Percentiles rank a stretch among this genome's conserved stretches.
phyloP scores from a whole-genome alignment of 768 basidiomycete genomes.

The Leccinum longicurvipes region DNA sequence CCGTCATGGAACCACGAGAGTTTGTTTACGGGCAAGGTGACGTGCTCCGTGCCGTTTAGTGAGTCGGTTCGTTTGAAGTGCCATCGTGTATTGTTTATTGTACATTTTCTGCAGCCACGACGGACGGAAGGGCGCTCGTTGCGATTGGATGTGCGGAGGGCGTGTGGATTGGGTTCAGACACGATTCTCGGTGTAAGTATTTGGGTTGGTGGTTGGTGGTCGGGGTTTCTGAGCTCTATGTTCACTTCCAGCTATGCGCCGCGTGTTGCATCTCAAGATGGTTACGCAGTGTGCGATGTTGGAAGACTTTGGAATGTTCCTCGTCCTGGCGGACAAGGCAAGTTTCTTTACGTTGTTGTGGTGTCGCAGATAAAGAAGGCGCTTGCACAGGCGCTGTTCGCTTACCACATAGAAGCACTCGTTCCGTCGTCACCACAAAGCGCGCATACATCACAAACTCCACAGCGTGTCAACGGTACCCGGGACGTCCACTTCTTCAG shows the following conservation, averaged over 20 bases:
- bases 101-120: slow-evolving; percentile 51
- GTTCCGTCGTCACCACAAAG: slow-evolving; percentile 81
- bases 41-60: slow-evolving; percentile 94
- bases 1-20: slow-evolving; percentile 69
- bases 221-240: slow-evolving; percentile 5
- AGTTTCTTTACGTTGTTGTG: background rate
- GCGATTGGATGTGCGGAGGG: slow-evolving; percentile 95
- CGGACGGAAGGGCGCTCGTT: slow-evolving; percentile 81
- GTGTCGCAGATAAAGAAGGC: background rate
- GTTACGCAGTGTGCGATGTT: slow-evolving; percentile 96
- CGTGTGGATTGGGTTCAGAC: slow-evolving; percentile 91
- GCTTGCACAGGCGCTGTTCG: slow-evolving; percentile 67
- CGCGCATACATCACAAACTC: slow-evolving; percentile 67
- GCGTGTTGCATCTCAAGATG: slow-evolving; percentile 89
- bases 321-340: slow-evolving; percentile 92
- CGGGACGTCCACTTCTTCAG: slow-evolving; percentile 96
- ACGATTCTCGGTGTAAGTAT: slow-evolving; percentile 73
- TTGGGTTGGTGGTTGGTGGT: background rate
- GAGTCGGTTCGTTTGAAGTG: slow-evolving; percentile 13
- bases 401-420: slow-evolving; percentile 94
- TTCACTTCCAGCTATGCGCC: slow-evolving; percentile 67
- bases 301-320: slow-evolving; percentile 94
- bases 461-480: slow-evolving; percentile 86
- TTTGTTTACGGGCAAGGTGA: slow-evolving; percentile 79
- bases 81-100: slow-evolving; percentile 2